phyloP scores from a whole-genome alignment of 2,329 filamentous ascomycete genomes.

The Botrytis aclada region DNA sequence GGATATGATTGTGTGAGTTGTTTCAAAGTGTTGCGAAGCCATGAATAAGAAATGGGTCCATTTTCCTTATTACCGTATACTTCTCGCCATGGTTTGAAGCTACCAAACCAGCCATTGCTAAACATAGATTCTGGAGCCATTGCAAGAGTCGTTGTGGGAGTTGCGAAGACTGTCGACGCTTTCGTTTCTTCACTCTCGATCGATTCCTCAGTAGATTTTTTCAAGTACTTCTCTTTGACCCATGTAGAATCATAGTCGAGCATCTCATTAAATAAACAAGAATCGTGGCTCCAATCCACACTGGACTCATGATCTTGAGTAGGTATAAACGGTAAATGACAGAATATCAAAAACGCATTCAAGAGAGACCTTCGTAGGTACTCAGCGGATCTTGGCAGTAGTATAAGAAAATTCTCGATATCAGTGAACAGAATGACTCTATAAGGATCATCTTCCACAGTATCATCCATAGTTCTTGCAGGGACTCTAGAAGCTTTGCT shows the following conservation, averaged over 20 bases:
- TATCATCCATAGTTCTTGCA: constrained; percentile 70
- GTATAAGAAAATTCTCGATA: constrained; percentile 60
- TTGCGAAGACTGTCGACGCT: constrained; percentile 27
- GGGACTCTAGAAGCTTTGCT: constrained; percentile 54
- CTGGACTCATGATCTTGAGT: constrained; percentile 27
- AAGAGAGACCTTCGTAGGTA: constrained; percentile 50
- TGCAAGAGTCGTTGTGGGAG: constrained; percentile 21
- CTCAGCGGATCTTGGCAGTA: constrained; percentile 44
- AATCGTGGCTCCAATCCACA: constrained; percentile 47
- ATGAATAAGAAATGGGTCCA: constrained; percentile 38
- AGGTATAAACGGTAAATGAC: constrained; percentile 55
- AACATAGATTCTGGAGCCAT: constrained; percentile 55
- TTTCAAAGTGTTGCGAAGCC: constrained; percentile 53
- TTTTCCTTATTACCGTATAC: constrained; percentile 23
- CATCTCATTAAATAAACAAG: constrained; percentile 48
- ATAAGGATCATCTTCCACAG: constrained; percentile 76
- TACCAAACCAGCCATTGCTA: constrained; percentile 28
- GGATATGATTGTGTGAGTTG: constrained; percentile 50
- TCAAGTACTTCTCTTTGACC: constrained; percentile 21
- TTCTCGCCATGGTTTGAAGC: constrained; percentile 25
- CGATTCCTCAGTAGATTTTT: background rate
- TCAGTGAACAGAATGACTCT: constrained; percentile 79
- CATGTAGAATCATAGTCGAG: constrained; percentile 32
- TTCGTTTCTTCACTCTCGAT: constrained; percentile 27
- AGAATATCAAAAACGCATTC: constrained; percentile 69